phyloP scores from a whole-genome alignment of 1,284 basidiomycete genomes.

The Fistulina hepatica region DNA sequence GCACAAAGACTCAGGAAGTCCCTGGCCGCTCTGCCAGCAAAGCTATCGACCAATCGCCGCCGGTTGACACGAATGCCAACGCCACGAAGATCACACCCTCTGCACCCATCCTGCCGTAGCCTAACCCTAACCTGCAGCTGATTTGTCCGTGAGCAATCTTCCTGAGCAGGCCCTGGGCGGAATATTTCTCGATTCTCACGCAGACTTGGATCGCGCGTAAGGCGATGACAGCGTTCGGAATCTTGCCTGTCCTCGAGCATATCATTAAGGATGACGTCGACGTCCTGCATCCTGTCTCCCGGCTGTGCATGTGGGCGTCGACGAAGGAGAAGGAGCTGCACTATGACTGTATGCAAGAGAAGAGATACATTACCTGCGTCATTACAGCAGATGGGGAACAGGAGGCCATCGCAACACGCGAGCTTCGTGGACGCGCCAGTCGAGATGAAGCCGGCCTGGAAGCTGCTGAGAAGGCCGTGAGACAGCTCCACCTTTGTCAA shows the following conservation, averaged over 20 bases:
- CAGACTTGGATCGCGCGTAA: slow-evolving; percentile 43
- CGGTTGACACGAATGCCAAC: too few relatives aligned
- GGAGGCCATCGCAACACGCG: slow-evolving; percentile 31
- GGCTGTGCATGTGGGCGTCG: slow-evolving; percentile 47
- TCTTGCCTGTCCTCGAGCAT: slow-evolving; percentile 46
- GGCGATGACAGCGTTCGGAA: slow-evolving; percentile 46
- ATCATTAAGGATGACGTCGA: slow-evolving; percentile 51
- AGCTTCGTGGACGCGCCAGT: slow-evolving; percentile 40
- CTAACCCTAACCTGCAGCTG: too few relatives aligned
- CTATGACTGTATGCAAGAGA: slow-evolving; percentile 33
- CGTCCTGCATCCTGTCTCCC: slow-evolving; percentile 57
- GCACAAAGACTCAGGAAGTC: too few relatives aligned
- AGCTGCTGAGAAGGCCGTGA: slow-evolving; percentile 55
- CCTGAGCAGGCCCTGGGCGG: slow-evolving; percentile 77
- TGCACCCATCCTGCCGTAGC: too few relatives aligned
- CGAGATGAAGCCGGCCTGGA: slow-evolving; percentile 52
- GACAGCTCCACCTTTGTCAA: too few relatives aligned
- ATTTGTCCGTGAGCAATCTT: slow-evolving; percentile 64
- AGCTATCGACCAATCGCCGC: too few relatives aligned
- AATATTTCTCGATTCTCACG: slow-evolving; percentile 64
- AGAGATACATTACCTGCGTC: slow-evolving; percentile 38
- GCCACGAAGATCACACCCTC: too few relatives aligned
- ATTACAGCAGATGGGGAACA: slow-evolving; percentile 43
- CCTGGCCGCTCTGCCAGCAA: too few relatives aligned
- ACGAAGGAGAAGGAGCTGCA: slow-evolving; percentile 33